A percentile compares a stretch with the other conserved stretches of the same genome.
Conservation (phyloP, 768 basidiomycete species). For the Hygrophorus pudorinus region DNA sequence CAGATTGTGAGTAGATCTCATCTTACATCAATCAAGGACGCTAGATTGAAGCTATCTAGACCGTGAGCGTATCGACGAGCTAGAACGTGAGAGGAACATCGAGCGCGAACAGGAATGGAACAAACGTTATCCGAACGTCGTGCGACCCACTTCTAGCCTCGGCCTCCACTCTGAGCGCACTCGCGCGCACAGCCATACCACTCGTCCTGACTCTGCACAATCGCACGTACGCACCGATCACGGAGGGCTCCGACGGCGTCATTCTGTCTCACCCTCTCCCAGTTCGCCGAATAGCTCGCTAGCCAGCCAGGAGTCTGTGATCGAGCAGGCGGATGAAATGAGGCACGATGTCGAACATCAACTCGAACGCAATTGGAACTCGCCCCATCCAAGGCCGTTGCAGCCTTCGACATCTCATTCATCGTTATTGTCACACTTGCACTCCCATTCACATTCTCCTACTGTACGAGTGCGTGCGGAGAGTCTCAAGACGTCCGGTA, state of each 20-base stretch:
- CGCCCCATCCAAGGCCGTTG: conserved; percentile 38
- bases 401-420: conserved; percentile 9
- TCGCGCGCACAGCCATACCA: conserved; percentile 27
- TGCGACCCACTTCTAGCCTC: conserved; percentile 36
- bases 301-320: conserved; percentile 18
- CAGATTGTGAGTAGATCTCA: conserved; percentile 34
- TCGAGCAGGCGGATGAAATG: conserved; percentile 11
- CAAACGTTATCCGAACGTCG: conserved; percentile 25
- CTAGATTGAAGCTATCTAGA: conserved; percentile 22
- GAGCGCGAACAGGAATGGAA: conserved; percentile 52
- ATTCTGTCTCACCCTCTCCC: conserved; percentile 23
- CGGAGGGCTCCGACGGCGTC: conserved; percentile 13
- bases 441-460: conserved; percentile 7
- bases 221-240: conserved; percentile 20
- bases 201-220: conserved; percentile 29
- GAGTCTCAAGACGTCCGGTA: conserved; percentile 11
- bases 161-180: conserved; percentile 24
- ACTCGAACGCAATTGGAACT: conserved; percentile 64
- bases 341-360: conserved; percentile 31
- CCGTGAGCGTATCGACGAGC: conserved; percentile 30
- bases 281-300: conserved; percentile 28
- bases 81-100: conserved; percentile 31
- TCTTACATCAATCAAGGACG: not conserved
- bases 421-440: conserved; percentile 4
- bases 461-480: conserved; percentile 13